Evolutionary conservation across 345 rosid species (phyloP), one percentile per base, ranked within the genome.

Genomic region (Stellera chamaejasme): DNA sequence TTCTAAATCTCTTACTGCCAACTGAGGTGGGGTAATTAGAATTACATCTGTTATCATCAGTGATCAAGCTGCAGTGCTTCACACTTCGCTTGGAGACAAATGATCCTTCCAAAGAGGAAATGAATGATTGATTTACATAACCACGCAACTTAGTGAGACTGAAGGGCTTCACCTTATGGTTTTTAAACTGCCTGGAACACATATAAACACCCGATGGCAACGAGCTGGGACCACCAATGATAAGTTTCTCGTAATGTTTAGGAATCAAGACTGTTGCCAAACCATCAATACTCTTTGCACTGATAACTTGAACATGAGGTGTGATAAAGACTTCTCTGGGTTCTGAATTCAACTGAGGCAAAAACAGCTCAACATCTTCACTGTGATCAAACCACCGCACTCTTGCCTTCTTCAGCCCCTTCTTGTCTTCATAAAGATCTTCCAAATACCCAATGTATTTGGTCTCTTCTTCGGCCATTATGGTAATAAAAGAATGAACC

Each of bases 371-470:
- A 23, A 72, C 69, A 64, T 79, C 84, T 68, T 50, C 58, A 45
- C 43, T 58, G 66, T 52, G 62, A 54, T 63, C 60, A 61, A 80
- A 76, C 85, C 85, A 79, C 11, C 79, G 70, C 61, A 80, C 82
- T 69, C 64, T 74, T 46, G 69, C 81, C 72, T 67, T 77, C 61
- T 80, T 77, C 65, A 61, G 67, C 26, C 82, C 85, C 50, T 67
- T 77, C 58, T 62, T 76, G 55, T 80, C 74, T 58, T 80, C 85
- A 26, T 77, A 74, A 74, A 77, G 66, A 54, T 77, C 85, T 69
- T 77, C 82, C 58, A 77, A 27, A 43, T 80, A 77, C 15, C 66
- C 75, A 56, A 80, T 60, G 58, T 67, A 67, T 54, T 50, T 61
- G 14, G 52, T 58, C 39, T 65, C 70, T 64, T 60, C 74, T 60